Evolutionary conservation across 2,329 filamentous ascomycete genomes (phyloP), one percentile per base, ranked within the genome.

Genomic region (Leptographium flavum): DNA sequence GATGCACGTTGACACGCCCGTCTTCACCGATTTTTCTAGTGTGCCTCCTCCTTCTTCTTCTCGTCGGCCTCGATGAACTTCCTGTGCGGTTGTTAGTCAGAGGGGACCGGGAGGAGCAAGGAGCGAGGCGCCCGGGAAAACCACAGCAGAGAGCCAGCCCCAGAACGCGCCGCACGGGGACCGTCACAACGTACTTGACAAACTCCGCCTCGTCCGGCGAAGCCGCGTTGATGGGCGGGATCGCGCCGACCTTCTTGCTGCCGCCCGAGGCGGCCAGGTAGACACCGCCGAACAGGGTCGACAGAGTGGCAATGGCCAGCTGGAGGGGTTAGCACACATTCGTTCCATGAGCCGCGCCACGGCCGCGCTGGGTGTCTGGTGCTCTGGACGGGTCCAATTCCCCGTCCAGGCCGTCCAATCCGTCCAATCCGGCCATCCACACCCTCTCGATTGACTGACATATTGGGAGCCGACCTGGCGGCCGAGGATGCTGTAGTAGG

Each of bases 191-290:
- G 66, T 62, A 78, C 74, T 77, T 75, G 68, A 79, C 76, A 63
- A 79, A 79, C 59, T 77, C 72, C 61, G 70, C 73, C 66, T 79
- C 74, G 58, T 77, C 74, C 56, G 73, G 67, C 64, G 68, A 75
- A 43, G 71, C 69, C 49, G 74, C 74, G 61, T 78, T 77, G 67
- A 79, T 74, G 42, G 74, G 74, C 51, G 74, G 74, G 42, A 69
- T 60, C 48, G 68, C 64, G 41, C 60, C 54, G 52, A 59, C 49
- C 53, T 58, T 57, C 59, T 64, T 67, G 61, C 66, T 67, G 58
- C 66, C 60, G 49, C 73, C 68, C 41, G 63, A 60, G 46, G 63
- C 48, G 45, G 64, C 62, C 33, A 64, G 55, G 59, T 69, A 70
- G 58, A 58, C 56, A 49, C 68, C 71, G 53, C 65, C 66, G 56